phyloP scores from a whole-genome alignment of 208 protist species.

The Acanthamoeba triangularis region DNA sequence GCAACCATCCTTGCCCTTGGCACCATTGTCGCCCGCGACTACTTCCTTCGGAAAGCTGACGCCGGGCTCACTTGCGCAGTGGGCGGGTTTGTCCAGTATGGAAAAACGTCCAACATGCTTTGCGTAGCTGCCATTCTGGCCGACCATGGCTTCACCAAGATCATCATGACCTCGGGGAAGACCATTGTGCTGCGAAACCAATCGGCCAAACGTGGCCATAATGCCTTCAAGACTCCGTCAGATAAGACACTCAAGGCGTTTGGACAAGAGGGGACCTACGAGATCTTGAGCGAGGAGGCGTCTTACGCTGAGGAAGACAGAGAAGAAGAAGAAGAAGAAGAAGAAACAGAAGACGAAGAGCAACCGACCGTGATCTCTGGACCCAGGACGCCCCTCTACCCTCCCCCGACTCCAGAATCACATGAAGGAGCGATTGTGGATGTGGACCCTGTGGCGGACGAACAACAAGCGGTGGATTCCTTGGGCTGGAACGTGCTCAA shows the following conservation, averaged over 20 bases:
- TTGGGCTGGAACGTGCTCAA: not conserved
- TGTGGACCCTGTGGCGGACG: not conserved
- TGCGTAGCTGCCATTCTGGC: not conserved
- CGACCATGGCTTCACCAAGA: not conserved
- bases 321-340: not conserved
- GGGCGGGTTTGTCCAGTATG: not conserved
- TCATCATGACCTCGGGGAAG: not conserved
- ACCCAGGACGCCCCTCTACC: not conserved
- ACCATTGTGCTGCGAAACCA: not conserved
- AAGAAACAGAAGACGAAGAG: not conserved
- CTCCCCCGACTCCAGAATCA: not conserved
- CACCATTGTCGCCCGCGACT: not conserved
- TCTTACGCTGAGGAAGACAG: not conserved
- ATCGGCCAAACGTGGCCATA: not conserved
- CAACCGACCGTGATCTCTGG: not conserved
- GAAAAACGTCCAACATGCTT: not conserved
- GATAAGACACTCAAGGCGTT: not conserved
- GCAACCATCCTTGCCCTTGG: not conserved
- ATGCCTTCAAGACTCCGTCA: not conserved
- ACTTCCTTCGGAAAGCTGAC: not conserved
- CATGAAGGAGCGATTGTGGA: not conserved
- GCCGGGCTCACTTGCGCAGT: not conserved
- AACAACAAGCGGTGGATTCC: not conserved
- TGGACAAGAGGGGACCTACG: not conserved
- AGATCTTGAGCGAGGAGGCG: too few relatives aligned